Percentiles rank a stretch among this genome's conserved stretches.
phyloP scores from a whole-genome alignment of 164 flowering plant species.

The Umbilicus rupestris region DNA sequence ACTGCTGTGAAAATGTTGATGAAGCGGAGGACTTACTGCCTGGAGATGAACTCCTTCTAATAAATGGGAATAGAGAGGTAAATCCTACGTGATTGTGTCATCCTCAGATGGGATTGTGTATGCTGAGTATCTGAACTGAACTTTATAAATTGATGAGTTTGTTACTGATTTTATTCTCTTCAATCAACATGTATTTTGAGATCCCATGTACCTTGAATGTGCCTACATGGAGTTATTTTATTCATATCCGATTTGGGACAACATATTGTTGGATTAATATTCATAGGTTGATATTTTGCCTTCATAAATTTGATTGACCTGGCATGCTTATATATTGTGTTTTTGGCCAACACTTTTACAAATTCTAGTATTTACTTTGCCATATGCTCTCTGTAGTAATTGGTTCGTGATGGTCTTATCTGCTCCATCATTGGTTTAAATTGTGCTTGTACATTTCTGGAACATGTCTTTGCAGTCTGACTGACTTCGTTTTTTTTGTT shows the following conservation, averaged over 20 bases:
- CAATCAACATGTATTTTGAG: neutral
- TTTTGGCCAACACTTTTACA: neutral
- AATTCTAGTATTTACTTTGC: neutral
- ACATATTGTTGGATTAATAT: neutral
- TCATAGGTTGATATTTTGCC: neutral
- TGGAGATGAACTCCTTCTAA: constrained; percentile 89
- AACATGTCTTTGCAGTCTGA: neutral
- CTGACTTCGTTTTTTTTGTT: neutral
- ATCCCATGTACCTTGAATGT: neutral
- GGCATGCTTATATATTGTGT: neutral
- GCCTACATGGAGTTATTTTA: neutral
- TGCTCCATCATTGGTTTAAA: neutral
- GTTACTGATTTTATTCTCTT: neutral
- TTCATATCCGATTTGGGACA: neutral
- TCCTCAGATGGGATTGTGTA: neutral
- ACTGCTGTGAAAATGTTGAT: constrained; percentile 63
- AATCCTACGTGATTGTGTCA: neutral
- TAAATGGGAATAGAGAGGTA: neutral
- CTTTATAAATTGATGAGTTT: neutral
- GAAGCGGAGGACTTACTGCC: constrained; percentile 71
- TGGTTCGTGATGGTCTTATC: neutral
- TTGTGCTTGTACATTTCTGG: neutral
- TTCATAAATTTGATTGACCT: neutral
- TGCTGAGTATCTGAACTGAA: neutral
- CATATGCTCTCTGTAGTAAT: neutral